Base-by-base conservation (phyloP, 169 alveolate species). In the Plasmodium vivax region DNA sequence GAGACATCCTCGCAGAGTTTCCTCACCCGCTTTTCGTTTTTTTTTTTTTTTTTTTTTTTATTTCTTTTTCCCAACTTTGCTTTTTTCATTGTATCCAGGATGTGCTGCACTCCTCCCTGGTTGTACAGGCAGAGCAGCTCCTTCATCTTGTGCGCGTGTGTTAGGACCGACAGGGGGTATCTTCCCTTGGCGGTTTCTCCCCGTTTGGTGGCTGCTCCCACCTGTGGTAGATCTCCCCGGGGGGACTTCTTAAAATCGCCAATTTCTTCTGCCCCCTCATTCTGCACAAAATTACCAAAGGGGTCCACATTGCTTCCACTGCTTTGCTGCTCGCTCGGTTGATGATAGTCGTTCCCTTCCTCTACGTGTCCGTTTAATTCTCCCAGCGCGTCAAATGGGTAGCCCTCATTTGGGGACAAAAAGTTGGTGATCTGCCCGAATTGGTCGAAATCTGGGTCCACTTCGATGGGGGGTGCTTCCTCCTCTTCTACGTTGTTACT, bases 111-210 rank as follows among this genome's bases (percentile, higher is more conserved):
- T 58, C 95, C 95, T 30, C 58, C 41, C 75, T 74, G 84, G 58
- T 92, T 92, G 51, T 92, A 82, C 32, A 90, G 47, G 12, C 73
- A 82, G 27, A 90, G 16, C 36, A 90, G 75, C n/a, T 90, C 83
- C 82, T 71, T 90, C 83, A 90, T 12, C 16, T 71, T 81, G 47
- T 80, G 72, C 16, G 83, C 79, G 4, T 62, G 41, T 81, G 30
- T 79, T 90, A 90, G 43, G 36, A 81, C 82, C 41, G 82, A 38
- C n/a, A 68, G 34, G 34, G 51, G 43, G 82, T 77, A 75, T 19
- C 7, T 54, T 77, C 34, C 23, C 56, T 77, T 77, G n/a, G 36
- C 54, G 19, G 14, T 38, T 73, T 45, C 54, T 84, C 7, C 41
- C 77, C 34, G 45, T 84, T 72, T 38, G n/a, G 77, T 1, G 5